Conservation (phyloP, 106 monocot genomes). For the Dactylorhiza incarnata region DNA sequence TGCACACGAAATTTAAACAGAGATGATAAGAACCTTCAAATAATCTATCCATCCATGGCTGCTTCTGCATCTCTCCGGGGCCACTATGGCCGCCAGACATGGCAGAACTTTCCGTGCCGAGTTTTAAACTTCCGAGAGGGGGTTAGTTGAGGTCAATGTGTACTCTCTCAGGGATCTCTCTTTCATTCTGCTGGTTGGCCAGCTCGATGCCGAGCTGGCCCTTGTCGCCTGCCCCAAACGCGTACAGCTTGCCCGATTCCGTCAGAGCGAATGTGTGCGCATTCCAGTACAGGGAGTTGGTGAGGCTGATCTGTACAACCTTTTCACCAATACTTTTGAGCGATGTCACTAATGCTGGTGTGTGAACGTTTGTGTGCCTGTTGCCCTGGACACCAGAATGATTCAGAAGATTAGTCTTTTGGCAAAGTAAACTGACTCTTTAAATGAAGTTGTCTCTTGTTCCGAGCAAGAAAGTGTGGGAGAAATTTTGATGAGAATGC, state of each 20-base stretch:
- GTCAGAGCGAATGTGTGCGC: constrained; percentile 99
- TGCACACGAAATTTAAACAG: constrained; percentile 13
- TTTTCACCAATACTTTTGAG: constrained; percentile 65
- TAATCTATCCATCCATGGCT: neutral
- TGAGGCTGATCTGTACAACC: constrained; percentile 91
- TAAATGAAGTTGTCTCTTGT: neutral
- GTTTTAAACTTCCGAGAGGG: neutral
- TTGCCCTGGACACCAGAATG: constrained; percentile 43
- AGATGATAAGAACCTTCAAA: constrained; percentile 5
- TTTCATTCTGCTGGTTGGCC: constrained; percentile 47
- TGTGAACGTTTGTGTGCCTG: constrained; percentile 58
- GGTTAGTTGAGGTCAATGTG: constrained; percentile 67
- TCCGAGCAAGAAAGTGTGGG: neutral
- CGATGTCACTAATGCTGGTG: constrained; percentile 71
- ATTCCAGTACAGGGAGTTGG: constrained; percentile 94
- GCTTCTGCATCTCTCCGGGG: neutral
- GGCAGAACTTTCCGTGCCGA: neutral
- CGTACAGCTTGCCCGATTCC: constrained; percentile 73
- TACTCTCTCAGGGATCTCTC: constrained; percentile 66
- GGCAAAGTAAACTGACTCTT: neutral
- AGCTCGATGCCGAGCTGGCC: constrained; percentile 93
- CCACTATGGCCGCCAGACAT: neutral
- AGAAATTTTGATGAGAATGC: neutral
- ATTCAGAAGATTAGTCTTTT: neutral
- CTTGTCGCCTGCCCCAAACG: constrained; percentile 92